phyloP scores from a whole-genome alignment of 208 protist species.

The Phytomonas sp. region DNA sequence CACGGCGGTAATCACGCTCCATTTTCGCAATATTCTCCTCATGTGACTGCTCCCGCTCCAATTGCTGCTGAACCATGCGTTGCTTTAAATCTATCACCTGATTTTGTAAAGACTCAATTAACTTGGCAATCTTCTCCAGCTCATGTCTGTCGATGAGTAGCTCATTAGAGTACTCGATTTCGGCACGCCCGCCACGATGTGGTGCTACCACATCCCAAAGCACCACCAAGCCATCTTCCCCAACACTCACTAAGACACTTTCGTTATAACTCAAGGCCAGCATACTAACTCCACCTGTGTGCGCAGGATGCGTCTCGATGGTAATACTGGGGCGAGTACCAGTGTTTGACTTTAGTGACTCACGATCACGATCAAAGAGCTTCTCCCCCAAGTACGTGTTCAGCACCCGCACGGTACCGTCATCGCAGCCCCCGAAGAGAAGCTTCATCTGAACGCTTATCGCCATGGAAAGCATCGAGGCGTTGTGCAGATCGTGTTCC shows the following conservation, averaged over 20 bases:
- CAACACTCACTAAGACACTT: constrained; percentile 87
- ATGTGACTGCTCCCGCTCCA: constrained; percentile 89
- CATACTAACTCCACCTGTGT: constrained; percentile 76
- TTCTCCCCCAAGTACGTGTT: constrained; percentile 86
- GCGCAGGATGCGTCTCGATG: constrained; percentile 80
- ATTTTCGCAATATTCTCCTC: constrained; percentile 90
- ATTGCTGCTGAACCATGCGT: constrained; percentile 92
- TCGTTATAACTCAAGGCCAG: constrained; percentile 90
- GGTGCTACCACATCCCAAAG: constrained; percentile 89
- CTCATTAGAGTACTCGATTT: constrained; percentile 90
- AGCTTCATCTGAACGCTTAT: constrained; percentile 87
- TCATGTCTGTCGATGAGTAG: constrained; percentile 91
- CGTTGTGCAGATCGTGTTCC: constrained; percentile 68
- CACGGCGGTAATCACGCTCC: constrained; percentile 73
- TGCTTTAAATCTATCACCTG: constrained; percentile 91
- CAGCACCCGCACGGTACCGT: constrained; percentile 89
- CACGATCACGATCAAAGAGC: constrained; percentile 13
- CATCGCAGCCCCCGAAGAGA: constrained; percentile 90
- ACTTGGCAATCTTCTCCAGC: constrained; percentile 79
- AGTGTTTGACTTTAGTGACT: constrained; percentile 2
- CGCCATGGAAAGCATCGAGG: constrained; percentile 76
- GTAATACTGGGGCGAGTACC: constrained; percentile 38
- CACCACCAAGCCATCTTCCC: constrained; percentile 90
- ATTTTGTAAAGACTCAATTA: constrained; percentile 44
- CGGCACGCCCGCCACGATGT: constrained; percentile 63